A percentile compares a stretch with the other conserved stretches of the same genome.
These are phyloP conservation scores for Hypholoma fasciculare DNA, from an alignment of 768 basidiomycete species.

Conservation along the genomic window DNA sequence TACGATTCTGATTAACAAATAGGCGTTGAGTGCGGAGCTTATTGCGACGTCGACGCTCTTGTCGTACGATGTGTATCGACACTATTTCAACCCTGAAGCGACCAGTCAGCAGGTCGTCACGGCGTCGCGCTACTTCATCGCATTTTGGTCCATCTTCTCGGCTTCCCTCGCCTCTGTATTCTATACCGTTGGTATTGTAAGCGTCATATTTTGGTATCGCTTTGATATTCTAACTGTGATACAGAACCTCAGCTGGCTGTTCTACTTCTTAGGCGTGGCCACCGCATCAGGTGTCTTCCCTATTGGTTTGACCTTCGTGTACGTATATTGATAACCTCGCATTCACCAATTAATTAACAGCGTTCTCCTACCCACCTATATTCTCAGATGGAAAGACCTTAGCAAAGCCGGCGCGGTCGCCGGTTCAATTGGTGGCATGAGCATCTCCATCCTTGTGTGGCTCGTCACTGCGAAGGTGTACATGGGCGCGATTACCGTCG, in stretches of 20 bases:
- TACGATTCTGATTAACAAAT: background rate
- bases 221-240: no score
- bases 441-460: slow-evolving; percentile 24
- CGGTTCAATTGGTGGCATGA: slow-evolving; percentile 24
- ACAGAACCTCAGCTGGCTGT: no score
- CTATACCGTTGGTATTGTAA: no score
- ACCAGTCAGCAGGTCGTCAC: slow-evolving; percentile 9
- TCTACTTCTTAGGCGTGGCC: no score
- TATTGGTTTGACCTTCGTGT: no score
- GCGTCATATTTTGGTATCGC: no score
- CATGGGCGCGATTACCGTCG: slow-evolving; percentile 21
- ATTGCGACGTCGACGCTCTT: slow-evolving; percentile 36
- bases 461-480: slow-evolving; percentile 21
- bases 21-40: slow-evolving; percentile 32
- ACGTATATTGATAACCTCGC: no score
- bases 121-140: slow-evolving; percentile 11
- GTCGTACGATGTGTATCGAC: slow-evolving; percentile 31
- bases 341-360: no score
- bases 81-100: slow-evolving; percentile 19
- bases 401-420: slow-evolving; percentile 20
- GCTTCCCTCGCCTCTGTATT: slow-evolving; percentile 20
- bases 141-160: slow-evolving; percentile 22
- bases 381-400: slow-evolving; percentile 20
- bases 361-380: background rate
- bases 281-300: no score